Evolutionary conservation across 1,284 basidiomycete genomes (phyloP).

Genomic region (Leccinum griseonigrum): DNA sequence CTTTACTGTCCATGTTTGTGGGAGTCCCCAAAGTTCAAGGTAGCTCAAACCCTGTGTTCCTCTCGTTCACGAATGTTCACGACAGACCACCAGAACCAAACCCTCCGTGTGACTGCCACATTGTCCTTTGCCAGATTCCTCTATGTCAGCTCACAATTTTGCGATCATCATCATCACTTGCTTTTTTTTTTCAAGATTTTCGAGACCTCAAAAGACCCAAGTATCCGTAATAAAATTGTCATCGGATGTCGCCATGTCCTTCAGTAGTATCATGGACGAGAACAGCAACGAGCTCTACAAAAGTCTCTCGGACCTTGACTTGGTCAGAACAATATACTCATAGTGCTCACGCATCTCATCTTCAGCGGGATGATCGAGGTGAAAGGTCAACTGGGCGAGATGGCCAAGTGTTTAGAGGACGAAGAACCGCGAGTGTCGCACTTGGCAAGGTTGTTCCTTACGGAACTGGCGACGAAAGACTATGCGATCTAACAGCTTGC

Average conservation of each 20-base stretch:
- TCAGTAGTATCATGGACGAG: slow-evolving; percentile 95
- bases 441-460: slow-evolving; percentile 96
- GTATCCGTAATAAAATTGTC: slow-evolving; percentile 93
- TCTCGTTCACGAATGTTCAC: slow-evolving; percentile 9
- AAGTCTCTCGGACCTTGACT: slow-evolving; percentile 83
- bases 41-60: slow-evolving; percentile 26
- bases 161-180: slow-evolving; percentile 85
- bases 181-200: slow-evolving; percentile 82
- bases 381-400: slow-evolving; percentile 97
- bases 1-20: slow-evolving; percentile 90
- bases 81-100: slow-evolving; percentile 61
- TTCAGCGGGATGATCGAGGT: slow-evolving; percentile 97
- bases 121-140: slow-evolving; percentile 95
- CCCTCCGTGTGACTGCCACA: slow-evolving; percentile 83
- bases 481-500: slow-evolving; percentile 99
- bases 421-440: slow-evolving; percentile 87
- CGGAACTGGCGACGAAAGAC: slow-evolving; percentile 95
- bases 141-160: slow-evolving; percentile 93
- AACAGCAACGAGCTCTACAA: slow-evolving; percentile 96
- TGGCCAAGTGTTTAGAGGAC: slow-evolving; percentile 99
- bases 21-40: slow-evolving; percentile 88
- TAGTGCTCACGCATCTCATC: slow-evolving; percentile 98
- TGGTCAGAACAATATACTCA: slow-evolving; percentile 96
- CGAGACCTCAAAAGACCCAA: slow-evolving; percentile 85
- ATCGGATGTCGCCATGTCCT: slow-evolving; percentile 98